Percentiles rank a stretch among this genome's conserved stretches.
These are phyloP conservation scores for Mycena indigotica DNA, from an alignment of 768 basidiomycete species.

Conservation along the genomic window DNA sequence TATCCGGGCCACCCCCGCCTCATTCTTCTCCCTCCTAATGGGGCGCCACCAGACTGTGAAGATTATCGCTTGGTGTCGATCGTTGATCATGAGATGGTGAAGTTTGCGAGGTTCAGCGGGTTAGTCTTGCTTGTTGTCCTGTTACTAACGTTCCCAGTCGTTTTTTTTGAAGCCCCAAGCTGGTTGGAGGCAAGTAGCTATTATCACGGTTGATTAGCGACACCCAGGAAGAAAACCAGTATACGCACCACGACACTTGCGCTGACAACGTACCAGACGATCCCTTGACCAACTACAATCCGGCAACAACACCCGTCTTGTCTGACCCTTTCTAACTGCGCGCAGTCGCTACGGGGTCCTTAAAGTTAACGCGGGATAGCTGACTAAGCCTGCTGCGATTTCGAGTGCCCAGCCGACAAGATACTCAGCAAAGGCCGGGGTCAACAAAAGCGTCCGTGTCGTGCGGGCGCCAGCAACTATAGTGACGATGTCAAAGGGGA, in stretches of 20 bases:
- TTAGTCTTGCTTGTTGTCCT: no score
- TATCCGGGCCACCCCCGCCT: no score
- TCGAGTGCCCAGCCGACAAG: not conserved
- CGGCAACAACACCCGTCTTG: not conserved
- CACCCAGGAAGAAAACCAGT: not conserved
- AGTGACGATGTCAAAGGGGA: not conserved
- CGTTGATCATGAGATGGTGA: no score
- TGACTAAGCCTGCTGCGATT: not conserved
- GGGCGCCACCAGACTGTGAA: no score
- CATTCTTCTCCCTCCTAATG: no score
- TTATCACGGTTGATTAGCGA: no score
- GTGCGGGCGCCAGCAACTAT: not conserved
- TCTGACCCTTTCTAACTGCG: not conserved
- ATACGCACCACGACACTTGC: constrained; percentile 4
- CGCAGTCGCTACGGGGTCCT: not conserved
- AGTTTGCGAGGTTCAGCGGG: no score
- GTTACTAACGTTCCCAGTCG: no score
- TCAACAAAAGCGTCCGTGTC: not conserved
- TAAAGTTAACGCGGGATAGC: not conserved
- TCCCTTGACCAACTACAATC: not conserved
- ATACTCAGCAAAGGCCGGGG: not conserved
- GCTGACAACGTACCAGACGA: not conserved
- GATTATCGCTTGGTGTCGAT: no score
- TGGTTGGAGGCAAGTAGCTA: constrained; percentile 2
- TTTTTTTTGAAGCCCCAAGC: no score